Base-by-base conservation (phyloP, 176 grass and related monocot species). In the Avena sativa region DNA sequence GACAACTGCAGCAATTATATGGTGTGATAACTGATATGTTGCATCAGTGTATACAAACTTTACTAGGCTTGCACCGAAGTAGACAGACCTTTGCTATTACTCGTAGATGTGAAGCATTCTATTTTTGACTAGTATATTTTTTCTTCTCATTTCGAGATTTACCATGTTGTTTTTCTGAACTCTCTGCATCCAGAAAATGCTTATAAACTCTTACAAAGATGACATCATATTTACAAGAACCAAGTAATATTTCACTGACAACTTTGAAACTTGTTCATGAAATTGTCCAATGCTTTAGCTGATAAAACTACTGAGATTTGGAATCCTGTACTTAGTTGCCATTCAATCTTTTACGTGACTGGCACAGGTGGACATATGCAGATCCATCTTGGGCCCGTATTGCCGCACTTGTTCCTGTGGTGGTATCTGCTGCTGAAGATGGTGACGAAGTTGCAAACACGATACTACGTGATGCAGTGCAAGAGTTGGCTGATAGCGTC, bases 381-480 rank as follows among this genome's bases (percentile, higher is more conserved):
- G 94, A 99, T 93, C 55, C 90, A 48, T 96, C 97, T 87, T 99
- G 97, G 97, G 97, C 97, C 52, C 97, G 97, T 53, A 93, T 99
- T 92, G 97, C 97, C 77, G 94, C 92, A 75, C 92, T 99, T 84
- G 97, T 99, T 83, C 97, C 97, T 76, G 85, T 90, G 52, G 97
- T 99, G 21, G 92, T 99, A 79, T 93, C 92, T 88, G 92, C 97
- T 85, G 97, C 94, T 84, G 92, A 96, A 90, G 90, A 93, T 34
- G 94, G 94, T 64, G 97, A 99, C 90, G 89, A 96, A 95, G 97
- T 96, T 57, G 97, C 97, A 81, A 99, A 99, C 87, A 96, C 87
- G 81, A 96, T 99, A 83, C 86, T 99, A 83, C 84, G 79, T 80
- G 89, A 94, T 74, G 88, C 97, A 83, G 97, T 94, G 23, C 89